These are phyloP conservation scores for Aspergillus floridensis DNA, from an alignment of 2,329 filamentous ascomycete species.

Conservation along the genomic window DNA sequence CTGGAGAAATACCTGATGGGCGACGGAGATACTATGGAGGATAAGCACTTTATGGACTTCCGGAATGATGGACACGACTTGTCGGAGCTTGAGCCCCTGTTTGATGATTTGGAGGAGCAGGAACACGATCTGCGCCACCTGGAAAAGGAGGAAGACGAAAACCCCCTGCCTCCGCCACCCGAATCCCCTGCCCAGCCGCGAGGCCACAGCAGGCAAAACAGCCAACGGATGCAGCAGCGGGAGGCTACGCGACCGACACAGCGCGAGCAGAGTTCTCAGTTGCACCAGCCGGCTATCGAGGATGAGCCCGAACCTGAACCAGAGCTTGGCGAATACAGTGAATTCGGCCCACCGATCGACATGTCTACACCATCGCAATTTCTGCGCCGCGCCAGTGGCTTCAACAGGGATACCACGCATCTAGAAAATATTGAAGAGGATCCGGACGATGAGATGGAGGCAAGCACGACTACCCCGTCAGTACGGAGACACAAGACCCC, in stretches of 20 bases:
- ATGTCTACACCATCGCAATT: slow-evolving; percentile 46
- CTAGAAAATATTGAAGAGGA: slow-evolving; percentile 40
- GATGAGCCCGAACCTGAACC: slow-evolving; percentile 21
- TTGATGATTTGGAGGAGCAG: slow-evolving; percentile 6
- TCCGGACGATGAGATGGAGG: slow-evolving; percentile 24
- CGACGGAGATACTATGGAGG: slow-evolving; percentile 23
- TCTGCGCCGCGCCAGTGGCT: slow-evolving; percentile 28
- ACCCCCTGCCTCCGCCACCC: not conserved
- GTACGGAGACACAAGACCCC: slow-evolving; percentile 22
- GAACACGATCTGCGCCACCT: slow-evolving; percentile 9
- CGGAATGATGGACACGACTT: not conserved
- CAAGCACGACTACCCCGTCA: slow-evolving; percentile 25
- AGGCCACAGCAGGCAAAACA: not conserved
- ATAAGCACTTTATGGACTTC: slow-evolving; percentile 1
- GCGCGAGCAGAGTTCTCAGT: slow-evolving; percentile 19
- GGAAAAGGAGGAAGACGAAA: slow-evolving; percentile 11
- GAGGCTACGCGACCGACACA: slow-evolving; percentile 11
- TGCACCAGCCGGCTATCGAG: slow-evolving; percentile 28
- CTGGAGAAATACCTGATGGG: slow-evolving; percentile 41
- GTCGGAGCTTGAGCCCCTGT: slow-evolving; percentile 7
- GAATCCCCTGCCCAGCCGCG: slow-evolving; percentile 1
- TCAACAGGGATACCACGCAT: slow-evolving; percentile 32
- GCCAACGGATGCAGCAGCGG: not conserved
- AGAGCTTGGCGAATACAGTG: slow-evolving; percentile 39
- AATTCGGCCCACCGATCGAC: slow-evolving; percentile 43